Conservation (phyloP, 208 protist genomes). For the Acanthamoeba triangularis region DNA sequence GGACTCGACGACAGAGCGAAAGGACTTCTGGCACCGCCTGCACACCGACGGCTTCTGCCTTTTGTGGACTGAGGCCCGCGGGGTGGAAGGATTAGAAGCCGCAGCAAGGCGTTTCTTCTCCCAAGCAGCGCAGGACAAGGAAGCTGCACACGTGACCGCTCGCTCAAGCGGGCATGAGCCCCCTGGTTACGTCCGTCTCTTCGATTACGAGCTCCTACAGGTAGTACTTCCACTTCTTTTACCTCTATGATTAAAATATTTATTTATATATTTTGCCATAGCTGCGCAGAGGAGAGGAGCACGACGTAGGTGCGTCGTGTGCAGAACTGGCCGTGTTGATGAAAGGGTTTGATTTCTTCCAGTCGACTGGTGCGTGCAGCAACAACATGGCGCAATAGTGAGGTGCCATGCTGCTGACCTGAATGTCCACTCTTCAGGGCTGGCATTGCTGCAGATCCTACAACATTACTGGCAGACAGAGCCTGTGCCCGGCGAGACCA, state of each 20-base stretch:
- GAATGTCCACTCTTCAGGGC: neutral
- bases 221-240: neutral
- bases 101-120: neutral
- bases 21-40: neutral
- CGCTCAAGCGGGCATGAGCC: neutral
- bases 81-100: neutral
- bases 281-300: no score
- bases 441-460: neutral
- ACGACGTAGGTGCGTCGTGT: no score
- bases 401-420: neutral
- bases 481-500: neutral
- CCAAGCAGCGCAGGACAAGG: neutral
- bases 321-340: neutral
- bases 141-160: neutral
- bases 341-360: neutral
- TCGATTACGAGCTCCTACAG: slow-evolving; percentile 18
- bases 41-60: neutral
- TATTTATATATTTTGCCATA: no score
- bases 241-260: neutral
- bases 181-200: neutral
- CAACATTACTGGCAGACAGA: neutral
- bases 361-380: neutral
- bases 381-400: neutral
- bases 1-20: neutral
- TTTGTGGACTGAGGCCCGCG: neutral